phyloP scores from a whole-genome alignment of 2,329 filamentous ascomycete genomes.

The Trichoderma gracile region DNA sequence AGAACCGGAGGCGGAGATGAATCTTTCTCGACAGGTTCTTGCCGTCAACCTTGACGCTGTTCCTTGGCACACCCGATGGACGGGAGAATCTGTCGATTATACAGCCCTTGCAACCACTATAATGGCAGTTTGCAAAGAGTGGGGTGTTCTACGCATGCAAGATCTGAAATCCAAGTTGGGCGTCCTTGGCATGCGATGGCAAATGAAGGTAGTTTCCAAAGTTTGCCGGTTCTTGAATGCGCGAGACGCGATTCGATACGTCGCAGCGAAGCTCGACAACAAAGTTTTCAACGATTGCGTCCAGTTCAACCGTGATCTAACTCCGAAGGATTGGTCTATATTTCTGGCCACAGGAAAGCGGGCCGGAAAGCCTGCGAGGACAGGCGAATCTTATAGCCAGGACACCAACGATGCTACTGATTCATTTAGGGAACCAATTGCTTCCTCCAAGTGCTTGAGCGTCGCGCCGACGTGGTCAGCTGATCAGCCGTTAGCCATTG shows the following conservation, averaged over 20 bases:
- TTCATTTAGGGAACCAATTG: slow-evolving; percentile 28
- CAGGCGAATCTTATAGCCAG: slow-evolving; percentile 29
- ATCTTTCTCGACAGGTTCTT: slow-evolving; percentile 43
- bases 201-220: slow-evolving; percentile 62
- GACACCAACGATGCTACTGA: slow-evolving; percentile 34
- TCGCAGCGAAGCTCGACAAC: slow-evolving; percentile 55
- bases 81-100: slow-evolving; percentile 59
- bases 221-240: slow-evolving; percentile 59
- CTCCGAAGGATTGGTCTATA: slow-evolving; percentile 56
- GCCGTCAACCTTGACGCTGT: slow-evolving; percentile 54
- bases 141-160: slow-evolving; percentile 58
- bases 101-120: slow-evolving; percentile 58
- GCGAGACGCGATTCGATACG: slow-evolving; percentile 57
- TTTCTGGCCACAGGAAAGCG: slow-evolving; percentile 53
- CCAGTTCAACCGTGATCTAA: slow-evolving; percentile 58
- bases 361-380: slow-evolving; percentile 34
- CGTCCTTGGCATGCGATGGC: slow-evolving; percentile 55
- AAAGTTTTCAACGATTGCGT: slow-evolving; percentile 63
- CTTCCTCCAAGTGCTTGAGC: slow-evolving; percentile 33
- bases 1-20: slow-evolving; percentile 39
- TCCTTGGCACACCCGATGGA: slow-evolving; percentile 58
- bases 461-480: slow-evolving; percentile 38
- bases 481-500: slow-evolving; percentile 39
- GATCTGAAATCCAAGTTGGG: slow-evolving; percentile 61
- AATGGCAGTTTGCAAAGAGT: slow-evolving; percentile 58